phyloP scores from a whole-genome alignment of 2,329 filamentous ascomycete genomes.

The Fusarium robinianum region DNA sequence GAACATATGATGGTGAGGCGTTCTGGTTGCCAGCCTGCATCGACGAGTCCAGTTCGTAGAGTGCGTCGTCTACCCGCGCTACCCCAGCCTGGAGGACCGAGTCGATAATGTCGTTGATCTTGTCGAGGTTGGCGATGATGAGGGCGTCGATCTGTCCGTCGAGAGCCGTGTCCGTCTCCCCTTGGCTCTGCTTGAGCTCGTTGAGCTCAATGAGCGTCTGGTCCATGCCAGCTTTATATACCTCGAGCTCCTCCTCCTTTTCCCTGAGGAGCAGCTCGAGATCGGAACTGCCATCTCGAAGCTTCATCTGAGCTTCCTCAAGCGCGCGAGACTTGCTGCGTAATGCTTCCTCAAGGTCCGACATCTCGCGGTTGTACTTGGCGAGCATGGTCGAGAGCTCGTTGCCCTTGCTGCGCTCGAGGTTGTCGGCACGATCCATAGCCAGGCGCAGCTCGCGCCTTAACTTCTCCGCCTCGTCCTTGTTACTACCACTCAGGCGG shows the following conservation, averaged over 20 bases:
- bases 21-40: constrained; percentile 99
- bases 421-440: constrained; percentile 86
- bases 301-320: constrained; percentile 79
- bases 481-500: constrained; percentile 80
- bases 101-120: constrained; percentile 97
- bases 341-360: constrained; percentile 91
- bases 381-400: constrained; percentile 93
- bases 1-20: constrained; percentile 88
- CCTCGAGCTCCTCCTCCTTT: constrained; percentile 96
- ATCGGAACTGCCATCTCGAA: constrained; percentile 81
- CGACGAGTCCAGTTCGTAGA: constrained; percentile 95
- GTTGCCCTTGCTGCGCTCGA: constrained; percentile 90
- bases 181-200: constrained; percentile 77
- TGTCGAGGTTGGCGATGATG: constrained; percentile 82
- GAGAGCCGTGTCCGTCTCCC: constrained; percentile 76
- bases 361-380: constrained; percentile 97
- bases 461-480: constrained; percentile 92
- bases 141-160: constrained; percentile 92
- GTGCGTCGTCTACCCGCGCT: constrained; percentile 89
- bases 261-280: constrained; percentile 84
- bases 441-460: constrained; percentile 93
- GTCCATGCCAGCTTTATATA: constrained; percentile 98
- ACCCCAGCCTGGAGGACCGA: constrained; percentile 93
- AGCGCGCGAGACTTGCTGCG: constrained; percentile 84
- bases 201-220: constrained; percentile 92